A percentile compares a stretch with the other conserved stretches of the same genome.
phyloP scores from a whole-genome alignment of 139 green algal genomes.

The Chlorella sp. region DNA sequence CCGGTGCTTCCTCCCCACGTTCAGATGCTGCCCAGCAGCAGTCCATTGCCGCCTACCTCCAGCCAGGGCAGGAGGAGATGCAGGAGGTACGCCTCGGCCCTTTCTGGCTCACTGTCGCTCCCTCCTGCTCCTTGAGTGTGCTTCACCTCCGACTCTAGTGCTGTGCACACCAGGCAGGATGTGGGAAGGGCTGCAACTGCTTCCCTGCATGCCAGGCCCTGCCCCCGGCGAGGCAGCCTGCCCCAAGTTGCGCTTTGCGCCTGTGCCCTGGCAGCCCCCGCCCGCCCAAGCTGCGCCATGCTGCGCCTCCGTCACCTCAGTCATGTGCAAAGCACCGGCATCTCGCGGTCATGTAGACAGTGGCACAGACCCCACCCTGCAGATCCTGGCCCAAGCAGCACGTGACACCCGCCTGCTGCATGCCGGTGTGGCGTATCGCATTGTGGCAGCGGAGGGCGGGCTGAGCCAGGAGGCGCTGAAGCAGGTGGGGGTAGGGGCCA shows the following conservation, averaged over 20 bases:
- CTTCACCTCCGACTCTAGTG: too few relatives aligned
- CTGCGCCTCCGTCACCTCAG: not conserved
- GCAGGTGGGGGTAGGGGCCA: not conserved
- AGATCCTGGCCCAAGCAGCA: not conserved
- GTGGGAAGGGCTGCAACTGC: too few relatives aligned
- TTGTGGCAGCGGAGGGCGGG: not conserved
- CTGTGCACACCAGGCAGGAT: too few relatives aligned
- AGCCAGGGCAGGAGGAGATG: not conserved
- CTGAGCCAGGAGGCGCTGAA: not conserved
- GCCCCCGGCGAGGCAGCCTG: too few relatives aligned
- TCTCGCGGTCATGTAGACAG: too few relatives aligned
- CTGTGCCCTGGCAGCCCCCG: too few relatives aligned
- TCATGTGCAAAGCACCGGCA: too few relatives aligned
- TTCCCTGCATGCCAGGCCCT: too few relatives aligned
- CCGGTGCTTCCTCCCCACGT: not conserved
- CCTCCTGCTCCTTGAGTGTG: too few relatives aligned
- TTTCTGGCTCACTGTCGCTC: too few relatives aligned
- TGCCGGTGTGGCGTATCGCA: not conserved
- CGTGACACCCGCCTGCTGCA: constrained; percentile 23
- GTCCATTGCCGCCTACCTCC: not conserved
- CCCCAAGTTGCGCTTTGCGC: too few relatives aligned
- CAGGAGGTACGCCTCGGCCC: not conserved
- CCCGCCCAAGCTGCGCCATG: too few relatives aligned
- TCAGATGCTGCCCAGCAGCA: constrained; percentile 17
- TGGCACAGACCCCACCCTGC: not conserved